Base-by-base conservation (phyloP, 148 eudicot genomes). In the Vaccinium myrtillus region DNA sequence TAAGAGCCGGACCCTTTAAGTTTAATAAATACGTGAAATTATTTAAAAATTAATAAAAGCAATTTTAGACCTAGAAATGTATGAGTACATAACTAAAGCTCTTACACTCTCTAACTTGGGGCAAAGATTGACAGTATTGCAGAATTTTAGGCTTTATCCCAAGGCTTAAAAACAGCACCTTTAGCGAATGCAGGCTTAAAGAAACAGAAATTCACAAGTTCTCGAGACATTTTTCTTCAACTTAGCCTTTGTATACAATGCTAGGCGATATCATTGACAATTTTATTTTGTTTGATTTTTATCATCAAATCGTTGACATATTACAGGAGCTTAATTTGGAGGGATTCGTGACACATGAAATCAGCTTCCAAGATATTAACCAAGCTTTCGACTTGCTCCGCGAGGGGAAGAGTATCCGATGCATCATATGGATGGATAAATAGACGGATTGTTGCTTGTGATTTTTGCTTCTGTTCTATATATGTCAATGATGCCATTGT, bases 341-440 rank as follows among this genome's bases (percentile, higher is more conserved):
- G 81, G 92, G 58, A 49, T 94, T 87, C 27, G 84, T 93, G 8
- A 87, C 98, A 0, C 95, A 94, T 30, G 88, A 94, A 87, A 88
- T 94, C 51, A 79, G 79, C 71, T 90, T 94, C 16, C 76, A 86
- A 67, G 94, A 94, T 2, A 92, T 94, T 78, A 94, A 94, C 86
- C 87, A 90, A 78, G 98, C 95, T 43, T 92, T 93, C 65, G 93
- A 94, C 7, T 86, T 92, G 59, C 93, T 94, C 51, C 53, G 79
- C 30, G 79, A 86, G 80, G 94, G 90, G 51, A 84, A 93, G 83
- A 87, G 94, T 86, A 86, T 93, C n/a, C 87, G 98, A 18, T 94
- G 98, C 87, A 89, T 94, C 78, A 91, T 93, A 73, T 93, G 98
- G 98, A 91, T 93, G 92, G 91, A 88, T 65, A 79, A 84, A 21